Evolutionary conservation across 495 filamentous ascomycete species (phyloP).

Genomic region (Hypoxylon rickii): DNA sequence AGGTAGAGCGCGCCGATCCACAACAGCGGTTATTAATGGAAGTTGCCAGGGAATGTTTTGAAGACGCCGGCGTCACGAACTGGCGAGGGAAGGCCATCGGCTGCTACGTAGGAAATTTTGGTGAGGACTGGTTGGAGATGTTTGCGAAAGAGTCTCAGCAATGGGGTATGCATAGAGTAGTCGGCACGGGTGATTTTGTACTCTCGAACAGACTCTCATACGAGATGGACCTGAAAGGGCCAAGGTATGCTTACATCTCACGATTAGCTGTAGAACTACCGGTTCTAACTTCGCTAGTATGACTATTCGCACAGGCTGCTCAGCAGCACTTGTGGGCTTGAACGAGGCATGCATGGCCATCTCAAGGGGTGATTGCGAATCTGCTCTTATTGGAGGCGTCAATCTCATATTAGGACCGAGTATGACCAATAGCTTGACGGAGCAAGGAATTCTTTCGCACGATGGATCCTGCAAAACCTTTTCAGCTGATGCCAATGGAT

Average conservation of each 20-base stretch:
- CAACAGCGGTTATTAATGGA: slow-evolving; percentile 58
- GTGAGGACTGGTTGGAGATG: slow-evolving; percentile 42
- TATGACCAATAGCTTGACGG: slow-evolving; percentile 36
- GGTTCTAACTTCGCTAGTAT: slow-evolving; percentile 36
- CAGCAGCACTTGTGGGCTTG: slow-evolving; percentile 54
- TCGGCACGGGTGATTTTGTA: slow-evolving; percentile 45
- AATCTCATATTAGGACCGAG: slow-evolving; percentile 49
- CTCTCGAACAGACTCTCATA: slow-evolving; percentile 59
- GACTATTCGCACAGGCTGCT: slow-evolving; percentile 56
- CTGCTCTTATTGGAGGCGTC: slow-evolving; percentile 49
- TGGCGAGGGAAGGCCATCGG: slow-evolving; percentile 53
- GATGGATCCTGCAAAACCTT: slow-evolving; percentile 46
- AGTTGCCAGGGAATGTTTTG: slow-evolving; percentile 51
- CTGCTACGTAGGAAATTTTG: slow-evolving; percentile 53
- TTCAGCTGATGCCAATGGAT: slow-evolving; percentile 46
- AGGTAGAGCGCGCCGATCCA: slow-evolving; percentile 54
- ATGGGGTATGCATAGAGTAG: slow-evolving; percentile 22
- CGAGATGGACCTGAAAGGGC: slow-evolving; percentile 41
- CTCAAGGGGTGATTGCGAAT: slow-evolving; percentile 41
- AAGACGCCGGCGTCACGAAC: slow-evolving; percentile 51
- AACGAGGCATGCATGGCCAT: slow-evolving; percentile 55
- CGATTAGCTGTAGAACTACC: not conserved
- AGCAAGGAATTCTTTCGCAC: slow-evolving; percentile 39
- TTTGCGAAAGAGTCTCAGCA: slow-evolving; percentile 27
- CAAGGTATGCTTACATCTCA: slow-evolving; percentile 5